Conservation (phyloP, 306 rosid genomes). For the Boehmeria nivea region DNA sequence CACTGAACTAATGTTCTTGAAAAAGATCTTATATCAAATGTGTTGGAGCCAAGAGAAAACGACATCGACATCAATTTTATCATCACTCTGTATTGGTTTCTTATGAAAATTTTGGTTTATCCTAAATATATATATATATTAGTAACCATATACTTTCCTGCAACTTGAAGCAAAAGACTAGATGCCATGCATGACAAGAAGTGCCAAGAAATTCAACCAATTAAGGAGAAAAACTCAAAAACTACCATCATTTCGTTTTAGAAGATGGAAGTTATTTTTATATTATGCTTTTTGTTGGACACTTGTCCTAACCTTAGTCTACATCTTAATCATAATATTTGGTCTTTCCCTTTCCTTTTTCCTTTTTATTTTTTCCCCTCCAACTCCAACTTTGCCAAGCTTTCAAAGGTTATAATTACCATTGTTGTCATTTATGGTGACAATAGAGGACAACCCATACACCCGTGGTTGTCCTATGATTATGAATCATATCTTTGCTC, state of each 20-base stretch:
- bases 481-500: constrained; percentile 47
- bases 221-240: constrained; percentile 40
- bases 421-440: constrained; percentile 44
- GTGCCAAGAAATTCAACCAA: constrained; percentile 48
- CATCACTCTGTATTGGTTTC: background rate
- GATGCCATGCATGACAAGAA: constrained; percentile 21
- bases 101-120: background rate
- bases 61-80: no score
- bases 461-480: constrained; percentile 54
- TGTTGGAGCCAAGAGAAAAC: no score
- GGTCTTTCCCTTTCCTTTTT: background rate
- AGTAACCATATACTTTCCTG: constrained; percentile 18
- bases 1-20: background rate
- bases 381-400: constrained; percentile 17
- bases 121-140: background rate
- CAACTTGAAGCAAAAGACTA: constrained; percentile 30
- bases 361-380: constrained; percentile 9
- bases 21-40: background rate
- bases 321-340: constrained; percentile 51
- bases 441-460: constrained; percentile 57
- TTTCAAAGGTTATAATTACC: constrained; percentile 60
- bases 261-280: constrained; percentile 57
- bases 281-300: constrained; percentile 43
- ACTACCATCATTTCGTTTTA: constrained; percentile 49
- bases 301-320: constrained; percentile 39